Evolutionary conservation across 768 basidiomycete genomes (phyloP).

Genomic region (Rhodosporidiobolus odoratus): DNA sequence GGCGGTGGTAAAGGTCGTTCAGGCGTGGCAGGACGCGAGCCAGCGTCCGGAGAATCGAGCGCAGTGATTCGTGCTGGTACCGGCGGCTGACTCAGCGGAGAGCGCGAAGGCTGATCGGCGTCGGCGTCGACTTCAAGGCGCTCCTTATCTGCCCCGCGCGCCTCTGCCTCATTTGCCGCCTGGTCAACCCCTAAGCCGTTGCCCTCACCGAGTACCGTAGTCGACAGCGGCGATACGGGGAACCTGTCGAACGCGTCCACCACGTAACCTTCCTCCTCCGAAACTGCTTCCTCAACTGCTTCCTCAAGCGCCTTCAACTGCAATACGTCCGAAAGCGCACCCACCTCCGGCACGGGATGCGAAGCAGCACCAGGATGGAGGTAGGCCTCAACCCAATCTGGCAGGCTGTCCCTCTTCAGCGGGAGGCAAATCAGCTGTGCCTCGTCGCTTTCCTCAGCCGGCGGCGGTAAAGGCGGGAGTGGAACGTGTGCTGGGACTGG

Average conservation of each 20-base stretch:
- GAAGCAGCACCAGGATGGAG: too few relatives aligned
- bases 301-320: neutral
- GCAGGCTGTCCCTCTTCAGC: neutral
- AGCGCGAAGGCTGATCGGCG: too few relatives aligned
- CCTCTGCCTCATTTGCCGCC: neutral
- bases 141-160: neutral
- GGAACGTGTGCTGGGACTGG: too few relatives aligned
- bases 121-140: too few relatives aligned
- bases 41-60: too few relatives aligned
- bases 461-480: too few relatives aligned
- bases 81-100: too few relatives aligned
- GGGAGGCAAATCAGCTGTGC: neutral
- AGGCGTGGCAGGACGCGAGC: too few relatives aligned
- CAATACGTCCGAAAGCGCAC: neutral
- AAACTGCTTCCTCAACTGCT: neutral
- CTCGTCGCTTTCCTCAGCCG: too few relatives aligned
- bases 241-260: neutral
- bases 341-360: neutral
- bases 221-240: neutral
- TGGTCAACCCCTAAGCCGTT: neutral
- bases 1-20: too few relatives aligned
- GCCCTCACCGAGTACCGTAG: neutral
- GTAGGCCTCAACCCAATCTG: neutral
- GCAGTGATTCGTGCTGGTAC: too few relatives aligned
- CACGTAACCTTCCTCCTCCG: neutral